These are phyloP conservation scores for Trichosporon faecale DNA, from an alignment of 1,284 basidiomycete genomes.

Conservation along the genomic window DNA sequence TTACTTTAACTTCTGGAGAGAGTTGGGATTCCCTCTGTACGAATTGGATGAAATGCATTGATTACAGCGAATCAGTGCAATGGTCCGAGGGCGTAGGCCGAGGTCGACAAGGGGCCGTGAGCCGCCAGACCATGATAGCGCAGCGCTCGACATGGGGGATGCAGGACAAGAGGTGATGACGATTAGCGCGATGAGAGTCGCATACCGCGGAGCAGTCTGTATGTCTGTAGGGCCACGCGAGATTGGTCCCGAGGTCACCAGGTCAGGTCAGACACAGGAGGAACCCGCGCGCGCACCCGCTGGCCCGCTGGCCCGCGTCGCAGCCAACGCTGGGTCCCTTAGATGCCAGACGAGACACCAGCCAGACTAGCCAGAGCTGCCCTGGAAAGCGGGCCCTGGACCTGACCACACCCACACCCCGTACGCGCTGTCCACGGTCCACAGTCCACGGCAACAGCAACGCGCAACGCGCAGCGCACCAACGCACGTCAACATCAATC, in stretches of 20 bases:
- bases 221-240: neutral
- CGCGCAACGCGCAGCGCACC: too few relatives aligned
- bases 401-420: neutral
- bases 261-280: neutral
- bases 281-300: neutral
- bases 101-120: too few relatives aligned
- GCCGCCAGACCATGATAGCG: neutral
- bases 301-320: slow-evolving; percentile 1
- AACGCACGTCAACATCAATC: neutral
- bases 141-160: neutral
- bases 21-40: slow-evolving; percentile 27
- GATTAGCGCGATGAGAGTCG: neutral
- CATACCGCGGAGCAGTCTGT: neutral
- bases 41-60: slow-evolving; percentile 33
- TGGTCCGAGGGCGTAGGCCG: too few relatives aligned
- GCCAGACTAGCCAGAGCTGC: too few relatives aligned
- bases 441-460: neutral
- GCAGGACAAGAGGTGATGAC: neutral
- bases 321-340: neutral
- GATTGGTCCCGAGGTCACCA: neutral
- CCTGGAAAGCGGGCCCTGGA: neutral
- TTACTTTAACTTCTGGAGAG: slow-evolving; percentile 12
- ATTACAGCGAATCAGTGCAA: slow-evolving; percentile 15
- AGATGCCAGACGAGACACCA: neutral
- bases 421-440: neutral